These are phyloP conservation scores for Aspergillus sp. DNA, from an alignment of 2,329 filamentous ascomycete species.

Conservation along the genomic window DNA sequence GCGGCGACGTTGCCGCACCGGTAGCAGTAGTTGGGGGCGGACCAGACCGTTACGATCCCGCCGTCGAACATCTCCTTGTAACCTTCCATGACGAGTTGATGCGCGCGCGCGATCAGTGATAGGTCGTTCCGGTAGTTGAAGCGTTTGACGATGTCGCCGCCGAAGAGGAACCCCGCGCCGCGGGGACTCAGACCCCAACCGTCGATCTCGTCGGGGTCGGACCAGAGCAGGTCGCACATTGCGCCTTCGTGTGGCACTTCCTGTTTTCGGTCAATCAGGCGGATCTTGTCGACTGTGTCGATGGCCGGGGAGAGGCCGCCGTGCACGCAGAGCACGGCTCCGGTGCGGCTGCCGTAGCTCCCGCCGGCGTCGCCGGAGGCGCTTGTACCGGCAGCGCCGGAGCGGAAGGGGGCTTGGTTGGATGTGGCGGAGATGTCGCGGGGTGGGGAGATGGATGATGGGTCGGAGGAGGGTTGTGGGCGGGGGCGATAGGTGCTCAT, in stretches of 20 bases:
- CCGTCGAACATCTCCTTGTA: conserved; percentile 99
- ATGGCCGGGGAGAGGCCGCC: conserved; percentile 89
- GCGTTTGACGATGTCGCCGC: conserved; percentile 88
- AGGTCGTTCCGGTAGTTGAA: conserved; percentile 96
- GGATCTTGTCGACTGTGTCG: conserved; percentile 92
- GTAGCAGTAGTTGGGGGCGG: conserved; percentile 95
- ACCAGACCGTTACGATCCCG: conserved; percentile 98
- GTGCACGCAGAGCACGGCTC: conserved; percentile 92
- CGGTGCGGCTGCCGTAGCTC: conserved; percentile 58
- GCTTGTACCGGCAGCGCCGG: conserved; percentile 76
- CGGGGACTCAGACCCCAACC: conserved; percentile 94
- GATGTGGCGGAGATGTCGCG: conserved; percentile 47
- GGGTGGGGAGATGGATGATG: conserved; percentile 41
- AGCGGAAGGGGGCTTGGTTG: conserved; percentile 51
- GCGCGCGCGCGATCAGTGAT: conserved; percentile 86
- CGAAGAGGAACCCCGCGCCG: conserved; percentile 93
- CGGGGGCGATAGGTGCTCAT: conserved; percentile 51
- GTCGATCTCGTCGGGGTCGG: conserved; percentile 91
- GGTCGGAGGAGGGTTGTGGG: conserved; percentile 37
- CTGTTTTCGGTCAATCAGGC: conserved; percentile 91
- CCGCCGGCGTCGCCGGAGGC: conserved; percentile 70
- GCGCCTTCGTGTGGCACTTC: conserved; percentile 97
- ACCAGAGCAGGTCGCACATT: conserved; percentile 99
- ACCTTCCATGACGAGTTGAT: conserved; percentile 98
- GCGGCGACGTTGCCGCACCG: conserved; percentile 94